phyloP scores from a whole-genome alignment of 1,284 basidiomycete species.

The Sanghuangporus baumii region DNA sequence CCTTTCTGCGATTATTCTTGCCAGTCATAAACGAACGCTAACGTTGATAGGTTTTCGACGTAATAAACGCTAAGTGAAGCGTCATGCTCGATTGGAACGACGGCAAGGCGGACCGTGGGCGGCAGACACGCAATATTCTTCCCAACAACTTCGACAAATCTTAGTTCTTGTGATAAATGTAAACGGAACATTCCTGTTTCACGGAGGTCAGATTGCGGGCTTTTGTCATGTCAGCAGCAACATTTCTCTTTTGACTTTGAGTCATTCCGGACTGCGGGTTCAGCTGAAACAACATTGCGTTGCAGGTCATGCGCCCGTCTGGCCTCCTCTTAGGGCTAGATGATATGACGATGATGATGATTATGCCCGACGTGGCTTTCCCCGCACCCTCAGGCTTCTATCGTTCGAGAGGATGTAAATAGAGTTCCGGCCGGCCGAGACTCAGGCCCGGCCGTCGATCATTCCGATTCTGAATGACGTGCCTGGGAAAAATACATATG shows the following conservation, averaged over 20 bases:
- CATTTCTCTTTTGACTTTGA: too few relatives aligned
- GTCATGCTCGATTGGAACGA: background rate
- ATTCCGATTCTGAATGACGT: background rate
- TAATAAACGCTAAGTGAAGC: background rate
- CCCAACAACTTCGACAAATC: background rate
- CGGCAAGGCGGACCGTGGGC: background rate
- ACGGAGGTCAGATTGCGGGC: background rate
- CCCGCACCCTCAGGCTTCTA: background rate
- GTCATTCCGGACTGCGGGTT: background rate
- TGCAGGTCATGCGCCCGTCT: background rate
- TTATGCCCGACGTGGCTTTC: background rate
- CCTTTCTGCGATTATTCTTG: background rate
- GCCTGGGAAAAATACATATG: slow-evolving; percentile 1
- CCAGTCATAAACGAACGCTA: background rate
- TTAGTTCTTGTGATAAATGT: background rate
- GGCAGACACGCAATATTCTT: background rate
- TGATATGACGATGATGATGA: background rate
- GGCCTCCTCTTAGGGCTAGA: background rate
- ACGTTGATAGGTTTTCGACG: background rate
- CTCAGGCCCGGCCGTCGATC: background rate
- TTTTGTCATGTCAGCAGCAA: too few relatives aligned
- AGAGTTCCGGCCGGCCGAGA: background rate
- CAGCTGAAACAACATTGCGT: too few relatives aligned
- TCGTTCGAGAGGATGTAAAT: too few relatives aligned
- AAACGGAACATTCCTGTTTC: background rate